Base-by-base conservation (phyloP, 306 rosid genomes). In the Vigna mungo region DNA sequence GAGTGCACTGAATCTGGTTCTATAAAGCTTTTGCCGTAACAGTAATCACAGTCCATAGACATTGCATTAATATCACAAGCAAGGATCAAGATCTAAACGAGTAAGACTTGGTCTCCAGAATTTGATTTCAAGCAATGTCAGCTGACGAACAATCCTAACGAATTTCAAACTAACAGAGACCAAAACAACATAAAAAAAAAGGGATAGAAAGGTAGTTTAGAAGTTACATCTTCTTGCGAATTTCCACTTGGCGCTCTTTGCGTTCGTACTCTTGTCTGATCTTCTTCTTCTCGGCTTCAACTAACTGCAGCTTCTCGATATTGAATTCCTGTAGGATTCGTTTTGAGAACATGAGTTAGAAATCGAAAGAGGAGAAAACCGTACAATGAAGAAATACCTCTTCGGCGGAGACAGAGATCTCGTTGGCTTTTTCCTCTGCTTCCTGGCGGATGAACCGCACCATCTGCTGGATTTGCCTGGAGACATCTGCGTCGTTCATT, bases 381-480 rank as follows among this genome's bases (percentile, higher is more conserved):
- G 65, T 47, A 21, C 11, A 20, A 48, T 53, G 30, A 65, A 53
- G 49, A 17, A 67, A 25, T 83, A 95, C 98, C 82, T 95, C 97
- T 86, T 95, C 97, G 16, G 98, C 97, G 36, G 98, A 89, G 78
- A 92, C 97, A 54, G 97, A 86, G 97, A 95, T 95, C 97, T 95
- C 97, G 90, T 95, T 95, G 88, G 97, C 98, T 79, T 95, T 95
- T 71, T 95, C 98, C 82, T 95, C 98, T 1, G 97, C 97, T 81
- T 95, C 98, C 85, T 95, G 98, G 84, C 93, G 98, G 84, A 95
- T 92, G 81, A 95, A 95, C 78, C 96, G 78, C 73, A 92, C 98
- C 98, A 95, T 95, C 96, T 95, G 98, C 91, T 95, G 97, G 96
- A 95, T 95, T 94, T 95, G 98, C 96, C 84, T 90, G 58, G 97